Evolutionary conservation across 1,139 yeast species (phyloP).

Genomic region (Pichia sp.): DNA sequence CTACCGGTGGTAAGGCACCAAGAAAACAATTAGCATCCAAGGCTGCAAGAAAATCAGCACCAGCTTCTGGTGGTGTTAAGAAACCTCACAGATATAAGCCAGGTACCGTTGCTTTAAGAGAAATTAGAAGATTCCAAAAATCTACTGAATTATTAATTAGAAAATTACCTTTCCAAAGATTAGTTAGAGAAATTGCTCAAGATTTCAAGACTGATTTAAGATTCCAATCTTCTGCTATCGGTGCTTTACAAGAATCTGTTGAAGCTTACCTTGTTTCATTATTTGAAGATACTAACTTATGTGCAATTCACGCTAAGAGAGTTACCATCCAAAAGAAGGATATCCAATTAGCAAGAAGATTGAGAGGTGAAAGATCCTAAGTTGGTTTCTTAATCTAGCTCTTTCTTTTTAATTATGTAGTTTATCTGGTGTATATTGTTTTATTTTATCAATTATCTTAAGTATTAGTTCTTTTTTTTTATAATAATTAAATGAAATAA

Average conservation of each 20-base stretch:
- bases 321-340: slow-evolving; percentile 99
- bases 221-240: slow-evolving; percentile 98
- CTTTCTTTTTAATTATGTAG: not conserved
- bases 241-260: slow-evolving; percentile 98
- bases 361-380: slow-evolving; percentile 92
- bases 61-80: slow-evolving; percentile 98
- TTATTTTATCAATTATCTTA: not conserved
- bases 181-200: slow-evolving; percentile 96
- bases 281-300: slow-evolving; percentile 86
- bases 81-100: slow-evolving; percentile 99
- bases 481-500: too few relatives aligned
- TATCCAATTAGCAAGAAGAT: slow-evolving; percentile 98
- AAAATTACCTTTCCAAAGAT: slow-evolving; percentile 98
- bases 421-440: slow-evolving; percentile 3
- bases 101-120: slow-evolving; percentile 99
- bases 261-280: slow-evolving; percentile 80
- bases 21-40: slow-evolving; percentile 98
- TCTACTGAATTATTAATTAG: slow-evolving; percentile 95
- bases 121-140: slow-evolving; percentile 98
- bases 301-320: slow-evolving; percentile 99
- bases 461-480: too few relatives aligned
- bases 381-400: not conserved
- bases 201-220: slow-evolving; percentile 97
- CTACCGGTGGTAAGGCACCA: slow-evolving; percentile 99
- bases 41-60: slow-evolving; percentile 98